These are phyloP conservation scores for Candida piceae DNA, from an alignment of 805 yeast species.

Conservation along the genomic window DNA sequence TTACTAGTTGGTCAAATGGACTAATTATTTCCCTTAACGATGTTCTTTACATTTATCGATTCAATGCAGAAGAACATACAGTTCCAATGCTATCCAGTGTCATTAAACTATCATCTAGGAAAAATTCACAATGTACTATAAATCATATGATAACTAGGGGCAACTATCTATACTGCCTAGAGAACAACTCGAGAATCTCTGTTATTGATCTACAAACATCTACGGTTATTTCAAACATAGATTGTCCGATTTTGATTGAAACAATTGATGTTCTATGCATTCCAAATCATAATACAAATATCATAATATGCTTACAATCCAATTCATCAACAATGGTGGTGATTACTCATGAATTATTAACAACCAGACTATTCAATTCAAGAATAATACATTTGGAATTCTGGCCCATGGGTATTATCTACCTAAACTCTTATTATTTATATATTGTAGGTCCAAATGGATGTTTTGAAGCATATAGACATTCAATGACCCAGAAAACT, in stretches of 20 bases:
- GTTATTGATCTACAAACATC: conserved; percentile 6
- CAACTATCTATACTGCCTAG: conserved; percentile 6
- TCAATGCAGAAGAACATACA: neutral
- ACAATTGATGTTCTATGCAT: neutral
- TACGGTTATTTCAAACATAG: conserved; percentile 2
- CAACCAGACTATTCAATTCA: conserved; percentile 2
- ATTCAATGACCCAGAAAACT: conserved; percentile 3
- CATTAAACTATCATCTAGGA: conserved; percentile 6
- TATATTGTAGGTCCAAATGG: conserved; percentile 20
- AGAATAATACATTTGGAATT: conserved; percentile 14
- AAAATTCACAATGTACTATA: neutral
- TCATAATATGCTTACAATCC: neutral
- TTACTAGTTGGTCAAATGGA: conserved; percentile 8
- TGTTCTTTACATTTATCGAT: conserved; percentile 4
- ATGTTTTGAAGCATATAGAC: conserved; percentile 14
- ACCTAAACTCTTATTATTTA: conserved; percentile 15
- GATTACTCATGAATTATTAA: conserved; percentile 3
- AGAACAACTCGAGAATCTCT: neutral
- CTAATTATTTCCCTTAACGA: conserved; percentile 8
- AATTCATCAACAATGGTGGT: conserved; percentile 5
- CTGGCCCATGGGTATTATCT: conserved; percentile 21
- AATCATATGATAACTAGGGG: conserved; percentile 2
- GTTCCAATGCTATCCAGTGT: conserved; percentile 2
- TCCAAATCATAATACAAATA: neutral
- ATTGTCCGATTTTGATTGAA: neutral